Evolutionary conservation across 805 yeast genomes (phyloP), one percentile per base, ranked within the genome.

Genomic region (Pichia cephalocereana): DNA sequence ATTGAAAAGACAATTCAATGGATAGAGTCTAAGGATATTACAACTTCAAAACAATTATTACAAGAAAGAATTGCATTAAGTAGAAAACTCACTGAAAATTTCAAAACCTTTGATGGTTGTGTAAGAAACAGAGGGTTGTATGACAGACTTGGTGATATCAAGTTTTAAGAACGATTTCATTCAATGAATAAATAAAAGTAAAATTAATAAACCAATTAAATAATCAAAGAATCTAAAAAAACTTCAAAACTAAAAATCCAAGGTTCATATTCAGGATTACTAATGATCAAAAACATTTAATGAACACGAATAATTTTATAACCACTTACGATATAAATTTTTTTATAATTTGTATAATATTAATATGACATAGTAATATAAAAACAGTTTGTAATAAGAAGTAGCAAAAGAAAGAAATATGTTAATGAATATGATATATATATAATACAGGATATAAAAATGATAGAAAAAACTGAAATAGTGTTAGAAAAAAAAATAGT

Each of bases 121-220:
- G 65, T 88, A 44, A 81, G 99, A 65, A 79, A 83, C 40, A 80
- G 89, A 54, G 80, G 89, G 38, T 69, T 81, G 39, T 86, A 79
- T 60, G 99, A 93, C 66, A 77, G 96, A 58, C 70, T 75, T 48
- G 90, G 93, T 2, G 54, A 51, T 47, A 52, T 63, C 37, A 57
- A 58, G 8, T 61, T 63, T 38, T 47, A 37, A 36, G n/a, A 10
- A 4, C 26, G 26, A 23, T 23, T 23, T 23, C 26, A 23, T 1
- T 23, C 6, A 23, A 3, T 6, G 5, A 23, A 23, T 23, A 23
- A 23, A 23, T 23, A 5, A 23, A 23, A 23, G 7, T 4, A 23
- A 23, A 23, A 23, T 6, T 3, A 30, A 30, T 30, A 30, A 10
- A 12, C 14, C 14, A 10, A 15, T 34, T 34, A 10, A 34, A 23